Base-by-base conservation (phyloP, 352 stramenopile species). In the Phytophthora europaea region DNA sequence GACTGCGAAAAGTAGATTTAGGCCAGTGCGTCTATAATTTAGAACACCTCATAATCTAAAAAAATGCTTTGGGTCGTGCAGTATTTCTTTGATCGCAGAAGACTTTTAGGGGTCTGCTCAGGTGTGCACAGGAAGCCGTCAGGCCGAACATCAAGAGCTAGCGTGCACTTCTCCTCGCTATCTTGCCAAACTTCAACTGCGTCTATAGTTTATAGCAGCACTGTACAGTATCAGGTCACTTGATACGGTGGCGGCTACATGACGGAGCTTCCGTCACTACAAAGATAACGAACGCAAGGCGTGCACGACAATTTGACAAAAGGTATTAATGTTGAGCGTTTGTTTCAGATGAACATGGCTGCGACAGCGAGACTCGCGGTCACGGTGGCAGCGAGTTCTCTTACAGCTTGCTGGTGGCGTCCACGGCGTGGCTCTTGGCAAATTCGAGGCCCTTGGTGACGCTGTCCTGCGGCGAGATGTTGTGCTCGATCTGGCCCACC, bases 391-490 rank as follows among this genome's bases (percentile, higher is more conserved):
- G 56, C 56, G 26, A 48, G 13, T 50, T 47, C 6, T 50, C 40
- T 78, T 72, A 84, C 45, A 84, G 57, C 74, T 82, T 84, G 72
- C 78, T 84, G 26, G 70, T 40, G 4, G 26, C 59, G 26, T 73
- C 68, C 31, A 68, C 55, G 13, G 73, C 56, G 63, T 82, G 62
- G 40, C 67, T 81, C 67, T 80, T 72, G 34, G 80, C 87, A 67
- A 94, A 97, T 52, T 70, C 87, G 12, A 97, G 78, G 50, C 82
- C 85, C 77, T 92, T 94, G 64, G 63, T 87, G 74, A 95, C 88
- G 72, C 90, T 97, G 64, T 96, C 89, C 34, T 89, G 59, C n/a
- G 90, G 90, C 50, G 83, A 79, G 60, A 95, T 87, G 66, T 92
- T 86, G 70, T 76, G 78, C 64, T 91, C 73, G 38, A 97, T 84